Base-by-base conservation (phyloP, 2,329 filamentous ascomycete species). In the Colletotrichum sp. region DNA sequence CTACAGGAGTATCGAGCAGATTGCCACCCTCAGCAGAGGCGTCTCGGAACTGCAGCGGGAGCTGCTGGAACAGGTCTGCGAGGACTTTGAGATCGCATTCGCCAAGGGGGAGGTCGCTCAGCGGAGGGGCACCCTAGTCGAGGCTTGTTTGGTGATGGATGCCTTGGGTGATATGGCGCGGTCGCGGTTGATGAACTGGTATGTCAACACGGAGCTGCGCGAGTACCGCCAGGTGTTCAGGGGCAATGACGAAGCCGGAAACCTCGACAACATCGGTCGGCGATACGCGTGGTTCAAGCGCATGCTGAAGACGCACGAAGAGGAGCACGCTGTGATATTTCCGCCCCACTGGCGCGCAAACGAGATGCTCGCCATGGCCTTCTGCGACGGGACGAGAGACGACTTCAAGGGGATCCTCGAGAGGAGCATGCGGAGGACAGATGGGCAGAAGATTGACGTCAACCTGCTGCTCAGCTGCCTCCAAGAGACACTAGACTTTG, bases 1-100 rank as follows among this genome's bases (percentile, higher is more conserved):
- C 85, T 99, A 99, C 84, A 90, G 97, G 75, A 98, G 96, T 80
- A 99, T 99, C 80, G 96, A 99, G 83, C 97, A 99, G 89, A 99
- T 99, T 83, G 97, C 97, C 32, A 95, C 95, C 1, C 89, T 99
- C 78, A 98, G 95, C 82, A 93, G 95, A 68, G 98, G 98, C 81
- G 97, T 99, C 44, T 94, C 96, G 7, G 97, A 99, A 80, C 89
- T 99, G 78, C 97, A 99, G 86, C 90, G 96, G 76, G 96, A 98
- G 84, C 87, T 99, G 75, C 87, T 98, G 73, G 97, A 99, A 87
- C 97, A 99, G 85, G 94, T 99, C n/a, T 99, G 97, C 84, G 97
- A 99, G 86, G 97, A 99, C 85, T 99, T 99, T 83, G 97, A 99
- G 88, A 91, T 98, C 75, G 94, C 95, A 0, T 99, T 99, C 85